These are phyloP conservation scores for Typha latifolia DNA, from an alignment of 176 grass and related monocot species.

Conservation along the genomic window DNA sequence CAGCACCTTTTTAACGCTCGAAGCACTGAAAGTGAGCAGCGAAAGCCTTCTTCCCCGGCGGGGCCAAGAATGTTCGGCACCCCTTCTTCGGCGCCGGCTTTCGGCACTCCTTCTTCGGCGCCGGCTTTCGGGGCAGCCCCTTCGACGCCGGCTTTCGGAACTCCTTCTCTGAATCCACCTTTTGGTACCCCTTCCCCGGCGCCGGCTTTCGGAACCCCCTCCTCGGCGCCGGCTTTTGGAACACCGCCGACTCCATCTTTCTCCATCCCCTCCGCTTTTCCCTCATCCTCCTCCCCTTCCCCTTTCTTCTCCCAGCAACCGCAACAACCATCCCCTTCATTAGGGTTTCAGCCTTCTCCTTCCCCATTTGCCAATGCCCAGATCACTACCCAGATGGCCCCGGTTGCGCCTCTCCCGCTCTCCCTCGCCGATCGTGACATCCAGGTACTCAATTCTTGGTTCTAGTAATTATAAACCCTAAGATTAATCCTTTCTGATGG, in stretches of 20 bases:
- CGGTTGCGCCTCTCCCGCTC: slow-evolving; percentile 66
- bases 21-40: too few species aligned
- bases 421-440: slow-evolving; percentile 81
- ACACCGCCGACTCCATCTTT: slow-evolving; percentile 14
- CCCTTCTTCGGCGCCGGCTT: slow-evolving; percentile 5
- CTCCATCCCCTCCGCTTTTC: slow-evolving; percentile 27
- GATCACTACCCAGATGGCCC: slow-evolving; percentile 97
- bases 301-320: slow-evolving; percentile 15
- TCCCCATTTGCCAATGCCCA: slow-evolving; percentile 42
- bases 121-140: slow-evolving; percentile 17
- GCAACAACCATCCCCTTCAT: slow-evolving; percentile 12
- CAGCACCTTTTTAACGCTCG: too few species aligned
- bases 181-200: slow-evolving; percentile 28
- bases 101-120: slow-evolving; percentile 12
- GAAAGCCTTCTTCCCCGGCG: not conserved
- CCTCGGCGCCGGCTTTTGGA: slow-evolving; percentile 29
- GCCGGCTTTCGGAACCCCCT: slow-evolving; percentile 22
- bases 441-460: slow-evolving; percentile 35
- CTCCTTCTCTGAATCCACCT: slow-evolving; percentile 9
- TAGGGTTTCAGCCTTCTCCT: slow-evolving; percentile 42
- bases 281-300: slow-evolving; percentile 32
- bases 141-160: slow-evolving; percentile 12
- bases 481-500: slow-evolving; percentile 2
- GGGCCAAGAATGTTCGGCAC: not conserved
- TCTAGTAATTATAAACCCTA: not conserved